Base-by-base conservation (phyloP, 2,329 filamentous ascomycete species). In the Aspergillus neoniger region DNA sequence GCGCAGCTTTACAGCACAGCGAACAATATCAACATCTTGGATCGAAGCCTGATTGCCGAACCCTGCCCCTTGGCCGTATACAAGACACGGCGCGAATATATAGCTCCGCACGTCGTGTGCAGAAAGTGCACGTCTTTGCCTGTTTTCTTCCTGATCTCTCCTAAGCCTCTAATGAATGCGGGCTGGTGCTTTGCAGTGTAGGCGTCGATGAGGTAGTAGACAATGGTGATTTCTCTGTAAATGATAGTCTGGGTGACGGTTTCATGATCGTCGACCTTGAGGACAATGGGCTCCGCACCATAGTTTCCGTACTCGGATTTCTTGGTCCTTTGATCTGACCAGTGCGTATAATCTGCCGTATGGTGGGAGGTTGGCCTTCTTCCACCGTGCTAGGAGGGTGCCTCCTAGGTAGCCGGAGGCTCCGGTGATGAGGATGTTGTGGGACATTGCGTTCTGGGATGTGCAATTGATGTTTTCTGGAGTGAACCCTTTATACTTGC, bases 391-490 rank as follows among this genome's bases (percentile, higher is more conserved):
- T 6, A 85, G 78, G 2, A 85, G 70, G 0, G 76, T 78, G 4
- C 83, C 83, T 23, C 83, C 83, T 0, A 85, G 79, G 59, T 85
- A 85, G 23, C 83, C 83, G 0, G 82, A 83, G 21, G 66, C 81
- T 9, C 82, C 83, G 0, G 83, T 85, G 52, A 85, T 73, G 32
- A 61, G 59, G 49, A 61, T 61, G 21, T 61, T 61, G 36, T 61
- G 58, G 17, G 53, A 5, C 32, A 36, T 36, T 36, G 12, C 3
- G 12, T 15, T 6, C 32, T 36, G 2, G 1, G 12, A 14, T 15
- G 4, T 36, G 32, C 0, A 15, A 6, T 36, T 36, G 32, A 36
- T 4, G 32, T 36, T 1, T 23, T 32, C 19, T 19, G 19, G 19
- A 19, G 19, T 32, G 9, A 32, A 12, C 1, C 30, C 4, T 32